A percentile compares a stretch with the other conserved stretches of the same genome.
Evolutionary conservation across 495 filamentous ascomycete species (phyloP).

Genomic region (Aspergillus asperescens): DNA sequence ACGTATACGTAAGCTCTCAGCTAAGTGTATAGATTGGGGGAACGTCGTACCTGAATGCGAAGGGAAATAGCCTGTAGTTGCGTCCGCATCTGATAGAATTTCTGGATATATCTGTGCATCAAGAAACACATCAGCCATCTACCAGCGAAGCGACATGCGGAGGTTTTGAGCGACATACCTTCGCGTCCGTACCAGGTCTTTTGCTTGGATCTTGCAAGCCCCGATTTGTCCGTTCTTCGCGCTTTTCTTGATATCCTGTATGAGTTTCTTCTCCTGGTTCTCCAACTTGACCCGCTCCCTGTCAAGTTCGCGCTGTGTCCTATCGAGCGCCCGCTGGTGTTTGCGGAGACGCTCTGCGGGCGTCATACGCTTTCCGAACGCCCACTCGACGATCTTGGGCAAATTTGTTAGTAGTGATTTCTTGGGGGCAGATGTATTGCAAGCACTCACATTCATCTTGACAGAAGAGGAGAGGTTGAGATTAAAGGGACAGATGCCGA

Average conservation of each 20-base stretch:
- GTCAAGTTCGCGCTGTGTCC: conserved; percentile 93
- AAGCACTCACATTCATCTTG: conserved; percentile 56
- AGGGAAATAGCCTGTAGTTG: conserved; percentile 93
- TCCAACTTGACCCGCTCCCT: conserved; percentile 91
- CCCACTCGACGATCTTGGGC: conserved; percentile 88
- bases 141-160: background rate
- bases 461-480: background rate
- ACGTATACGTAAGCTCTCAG: conserved; percentile 4
- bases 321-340: conserved; percentile 93
- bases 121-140: background rate
- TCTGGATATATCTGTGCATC: conserved; percentile 75
- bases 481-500: background rate
- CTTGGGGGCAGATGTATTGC: background rate
- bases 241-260: conserved; percentile 93
- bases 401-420: background rate
- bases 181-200: conserved; percentile 89
- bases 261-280: conserved; percentile 95
- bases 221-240: conserved; percentile 97
- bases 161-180: conserved; percentile 46
- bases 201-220: conserved; percentile 94
- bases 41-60: conserved; percentile 71
- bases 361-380: conserved; percentile 97
- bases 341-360: conserved; percentile 93
- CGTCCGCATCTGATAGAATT: conserved; percentile 96
- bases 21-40: background rate